Conservation (phyloP, 352 stramenopile species). For the Pilasporangium apinafurcum region DNA sequence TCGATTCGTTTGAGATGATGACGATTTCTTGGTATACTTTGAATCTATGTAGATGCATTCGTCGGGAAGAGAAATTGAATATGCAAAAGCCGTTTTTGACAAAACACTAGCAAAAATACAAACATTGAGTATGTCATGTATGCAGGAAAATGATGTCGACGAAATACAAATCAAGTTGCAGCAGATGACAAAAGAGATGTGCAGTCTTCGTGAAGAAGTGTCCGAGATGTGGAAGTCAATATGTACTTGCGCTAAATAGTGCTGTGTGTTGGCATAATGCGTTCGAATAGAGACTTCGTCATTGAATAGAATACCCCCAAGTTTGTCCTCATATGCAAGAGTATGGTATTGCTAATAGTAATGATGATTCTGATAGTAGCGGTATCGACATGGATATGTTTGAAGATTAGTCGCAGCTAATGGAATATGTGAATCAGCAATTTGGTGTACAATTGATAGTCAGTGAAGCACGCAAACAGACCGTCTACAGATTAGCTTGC, state of each 20-base stretch:
- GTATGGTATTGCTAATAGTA: not conserved
- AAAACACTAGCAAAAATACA: slow-evolving; percentile 19
- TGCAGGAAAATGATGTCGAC: slow-evolving; percentile 25
- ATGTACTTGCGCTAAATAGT: too few species aligned
- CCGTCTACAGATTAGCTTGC: too few species aligned
- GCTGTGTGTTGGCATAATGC: too few species aligned
- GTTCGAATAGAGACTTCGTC: too few species aligned
- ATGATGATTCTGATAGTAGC: slow-evolving; percentile 1
- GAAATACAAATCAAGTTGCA: slow-evolving; percentile 2
- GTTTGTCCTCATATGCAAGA: too few species aligned
- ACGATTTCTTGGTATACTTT: not conserved
- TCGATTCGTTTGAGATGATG: too few species aligned
- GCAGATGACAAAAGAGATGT: slow-evolving; percentile 1
- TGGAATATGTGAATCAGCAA: slow-evolving; percentile 8
- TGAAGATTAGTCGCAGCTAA: slow-evolving; percentile 23
- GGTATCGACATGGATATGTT: slow-evolving; percentile 33
- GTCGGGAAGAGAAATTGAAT: slow-evolving; percentile 25
- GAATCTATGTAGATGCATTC: slow-evolving; percentile 7
- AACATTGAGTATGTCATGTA: slow-evolving; percentile 31
- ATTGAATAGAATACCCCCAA: too few species aligned
- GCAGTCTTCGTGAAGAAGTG: too few species aligned
- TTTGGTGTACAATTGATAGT: too few species aligned
- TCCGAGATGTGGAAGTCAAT: too few species aligned
- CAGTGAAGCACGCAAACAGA: too few species aligned
- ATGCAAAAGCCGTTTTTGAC: slow-evolving; percentile 15